Base-by-base conservation (phyloP, 2,329 filamentous ascomycete species). In the Botryotinia globosa region DNA sequence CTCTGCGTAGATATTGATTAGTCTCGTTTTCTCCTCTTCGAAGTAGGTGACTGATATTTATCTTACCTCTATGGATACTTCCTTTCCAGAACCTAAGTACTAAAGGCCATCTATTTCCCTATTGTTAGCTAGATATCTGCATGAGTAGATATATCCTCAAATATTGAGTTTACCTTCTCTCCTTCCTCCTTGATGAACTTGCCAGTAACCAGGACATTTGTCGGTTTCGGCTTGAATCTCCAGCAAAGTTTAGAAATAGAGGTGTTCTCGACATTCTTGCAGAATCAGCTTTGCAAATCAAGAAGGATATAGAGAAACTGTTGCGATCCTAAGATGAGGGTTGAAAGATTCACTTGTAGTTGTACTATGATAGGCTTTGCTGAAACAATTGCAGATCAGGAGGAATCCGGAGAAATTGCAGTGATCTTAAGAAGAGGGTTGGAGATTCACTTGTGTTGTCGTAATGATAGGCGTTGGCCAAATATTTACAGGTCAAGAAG, bases 51-150 rank as follows among this genome's bases (percentile, higher is more conserved):
- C 14, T 18, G 18, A 22, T 8, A 14, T 10, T 16, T 18, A 25
- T 45, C 54, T 18, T 76, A 80, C 79, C 74, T 73, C 81, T 81
- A 79, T 91, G 89, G 71, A 91, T 87, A 4, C 88, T 87, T 67
- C 89, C 89, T 79, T 90, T 90, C 79, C 87, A 85, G 80, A 91
- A 90, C 74, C 89, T 86, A 61, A 91, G 83, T 25, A 90, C 89
- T 9, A 91, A 83, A 25, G 89, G 89, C 83, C 88, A 87, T 81
- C 89, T 87, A 42, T 45, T 34, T 6, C 83, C 80, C 14, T 56
- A 39, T 62, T 66, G 25, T 75, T 72, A 74, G 64, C 44, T 51
- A 29, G n/a, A 29, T 20, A 20, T 45, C 37, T 42, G n/a, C 39
- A 72, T 29, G 12, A 54, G 22, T 25, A 72, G n/a, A 18, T 44